These are phyloP conservation scores for Achaetomiella virescens DNA, from an alignment of 495 filamentous ascomycete species.

Conservation along the genomic window DNA sequence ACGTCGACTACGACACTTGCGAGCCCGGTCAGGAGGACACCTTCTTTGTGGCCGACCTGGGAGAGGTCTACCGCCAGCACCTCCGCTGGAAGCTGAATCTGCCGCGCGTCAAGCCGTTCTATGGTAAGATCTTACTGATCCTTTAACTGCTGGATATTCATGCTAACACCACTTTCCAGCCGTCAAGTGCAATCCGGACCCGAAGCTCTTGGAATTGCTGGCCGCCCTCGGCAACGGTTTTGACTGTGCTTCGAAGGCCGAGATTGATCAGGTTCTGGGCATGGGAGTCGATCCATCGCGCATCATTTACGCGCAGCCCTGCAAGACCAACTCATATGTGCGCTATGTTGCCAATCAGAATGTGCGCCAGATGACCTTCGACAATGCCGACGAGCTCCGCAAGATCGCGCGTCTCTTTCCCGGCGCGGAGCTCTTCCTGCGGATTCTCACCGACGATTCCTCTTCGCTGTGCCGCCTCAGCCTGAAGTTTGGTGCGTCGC, in stretches of 20 bases:
- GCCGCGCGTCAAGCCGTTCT: slow-evolving; percentile 89
- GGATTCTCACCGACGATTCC: slow-evolving; percentile 94
- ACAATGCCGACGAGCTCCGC: slow-evolving; percentile 95
- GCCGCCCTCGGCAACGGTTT: slow-evolving; percentile 87
- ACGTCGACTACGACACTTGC: slow-evolving; percentile 77
- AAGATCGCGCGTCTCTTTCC: slow-evolving; percentile 92
- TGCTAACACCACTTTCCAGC: slow-evolving; percentile 45
- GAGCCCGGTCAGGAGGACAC: slow-evolving; percentile 89
- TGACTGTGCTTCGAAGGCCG: slow-evolving; percentile 94
- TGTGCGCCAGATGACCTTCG: slow-evolving; percentile 98
- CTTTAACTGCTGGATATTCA: background rate
- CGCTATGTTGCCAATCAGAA: slow-evolving; percentile 75
- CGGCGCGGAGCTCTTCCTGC: slow-evolving; percentile 81
- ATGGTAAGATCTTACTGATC: slow-evolving; percentile 58
- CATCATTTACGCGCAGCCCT: slow-evolving; percentile 98
- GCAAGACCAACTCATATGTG: slow-evolving; percentile 97
- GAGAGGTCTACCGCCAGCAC: slow-evolving; percentile 97
- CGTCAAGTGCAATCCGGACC: slow-evolving; percentile 97
- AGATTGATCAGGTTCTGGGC: slow-evolving; percentile 85
- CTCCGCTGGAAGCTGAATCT: slow-evolving; percentile 96
- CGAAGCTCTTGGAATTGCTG: slow-evolving; percentile 80
- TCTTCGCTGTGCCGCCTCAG: slow-evolving; percentile 89
- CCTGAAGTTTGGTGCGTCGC: slow-evolving; percentile 89
- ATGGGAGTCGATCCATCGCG: slow-evolving; percentile 81
- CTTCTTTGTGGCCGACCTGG: slow-evolving; percentile 97